Conservation (phyloP, 2,329 filamentous ascomycete genomes). For the Penicillium freii region DNA sequence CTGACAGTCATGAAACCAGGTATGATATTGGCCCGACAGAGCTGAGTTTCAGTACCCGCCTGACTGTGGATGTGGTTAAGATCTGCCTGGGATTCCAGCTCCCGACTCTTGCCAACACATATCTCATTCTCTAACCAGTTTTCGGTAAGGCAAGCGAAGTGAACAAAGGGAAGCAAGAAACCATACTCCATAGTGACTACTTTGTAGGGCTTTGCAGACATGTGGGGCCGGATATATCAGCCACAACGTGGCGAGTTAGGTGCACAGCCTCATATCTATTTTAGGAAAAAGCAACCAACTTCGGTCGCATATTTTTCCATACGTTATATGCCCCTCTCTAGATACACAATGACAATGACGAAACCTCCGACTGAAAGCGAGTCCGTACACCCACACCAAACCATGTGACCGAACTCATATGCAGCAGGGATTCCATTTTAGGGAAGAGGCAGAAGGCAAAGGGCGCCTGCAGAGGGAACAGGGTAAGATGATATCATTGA, state of each 20-base stretch:
- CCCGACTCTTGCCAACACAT: background rate
- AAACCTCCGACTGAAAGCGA: constrained; percentile 7
- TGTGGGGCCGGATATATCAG: constrained; percentile 9
- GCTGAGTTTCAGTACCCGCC: constrained; percentile 8
- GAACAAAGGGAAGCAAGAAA: background rate
- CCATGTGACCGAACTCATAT: constrained; percentile 29
- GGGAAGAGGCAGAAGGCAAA: background rate
- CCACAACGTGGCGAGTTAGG: constrained; percentile 7
- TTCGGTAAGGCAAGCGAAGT: background rate
- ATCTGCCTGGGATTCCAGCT: background rate
- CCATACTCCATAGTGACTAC: background rate
- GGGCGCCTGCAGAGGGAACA: constrained; percentile 6
- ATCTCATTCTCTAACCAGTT: background rate
- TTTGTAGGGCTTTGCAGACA: background rate
- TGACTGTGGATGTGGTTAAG: background rate
- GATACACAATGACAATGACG: background rate
- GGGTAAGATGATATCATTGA: constrained; percentile 23
- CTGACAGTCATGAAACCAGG: background rate
- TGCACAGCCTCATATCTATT: constrained; percentile 11
- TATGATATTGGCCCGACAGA: background rate
- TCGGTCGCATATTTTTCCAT: background rate
- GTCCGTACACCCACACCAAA: constrained; percentile 8
- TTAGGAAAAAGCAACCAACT: constrained; percentile 1
- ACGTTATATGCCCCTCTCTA: background rate
- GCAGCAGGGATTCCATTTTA: constrained; percentile 20